Percentiles rank a stretch among this genome's conserved stretches.
Conservation (phyloP, 331 rosid genomes). For the Quercus phellos region DNA sequence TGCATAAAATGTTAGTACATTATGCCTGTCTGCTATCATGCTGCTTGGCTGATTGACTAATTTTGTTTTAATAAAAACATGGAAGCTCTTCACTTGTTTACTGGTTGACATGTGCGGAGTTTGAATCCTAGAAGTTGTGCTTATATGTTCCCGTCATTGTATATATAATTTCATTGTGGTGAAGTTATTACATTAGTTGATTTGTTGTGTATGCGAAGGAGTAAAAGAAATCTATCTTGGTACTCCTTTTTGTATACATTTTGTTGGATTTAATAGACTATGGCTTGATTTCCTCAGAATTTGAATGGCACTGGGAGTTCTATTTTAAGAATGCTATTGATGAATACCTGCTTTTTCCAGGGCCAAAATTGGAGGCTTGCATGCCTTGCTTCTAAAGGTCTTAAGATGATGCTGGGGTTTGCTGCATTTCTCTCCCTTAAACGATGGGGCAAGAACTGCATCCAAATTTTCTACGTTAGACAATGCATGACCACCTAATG, state of each 20-base stretch:
- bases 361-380: conserved; percentile 79
- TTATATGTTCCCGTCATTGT: too few relatives aligned
- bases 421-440: conserved; percentile 38
- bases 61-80: background rate
- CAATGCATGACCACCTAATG: conserved; percentile 24
- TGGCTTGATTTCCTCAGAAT: conserved; percentile 22
- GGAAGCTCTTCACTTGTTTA: background rate
- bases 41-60: background rate
- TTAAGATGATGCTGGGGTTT: conserved; percentile 48
- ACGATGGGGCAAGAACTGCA: conserved; percentile 29
- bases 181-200: background rate
- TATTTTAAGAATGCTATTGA: conserved; percentile 42
- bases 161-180: background rate
- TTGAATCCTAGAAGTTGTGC: background rate
- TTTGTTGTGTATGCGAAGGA: background rate
- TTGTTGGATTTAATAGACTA: background rate
- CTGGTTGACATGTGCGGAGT: background rate
- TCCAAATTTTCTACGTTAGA: conserved; percentile 12
- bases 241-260: background rate
- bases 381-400: conserved; percentile 72
- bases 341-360: conserved; percentile 70
- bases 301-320: conserved; percentile 16
- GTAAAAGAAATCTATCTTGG: background rate
- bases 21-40: background rate
- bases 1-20: background rate